A percentile compares a stretch with the other conserved stretches of the same genome.
Evolutionary conservation across 1,139 yeast genomes (phyloP).

Genomic region (Geotrichum fermentans): DNA sequence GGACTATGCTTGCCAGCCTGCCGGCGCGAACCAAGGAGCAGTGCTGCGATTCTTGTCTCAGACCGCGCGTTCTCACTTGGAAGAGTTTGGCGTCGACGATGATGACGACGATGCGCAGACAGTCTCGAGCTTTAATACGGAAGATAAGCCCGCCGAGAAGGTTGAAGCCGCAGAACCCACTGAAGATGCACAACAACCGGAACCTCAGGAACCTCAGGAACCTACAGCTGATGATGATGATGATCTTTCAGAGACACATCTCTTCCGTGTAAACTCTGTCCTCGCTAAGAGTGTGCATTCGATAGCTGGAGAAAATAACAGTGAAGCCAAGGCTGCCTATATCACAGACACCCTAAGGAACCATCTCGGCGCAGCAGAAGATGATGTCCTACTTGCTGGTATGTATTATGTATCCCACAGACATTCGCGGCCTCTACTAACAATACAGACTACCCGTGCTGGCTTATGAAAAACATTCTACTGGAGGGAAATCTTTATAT

Average conservation of each 20-base stretch:
- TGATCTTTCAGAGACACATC: background rate
- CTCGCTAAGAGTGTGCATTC: constrained; percentile 19
- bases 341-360: constrained; percentile 30
- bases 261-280: background rate
- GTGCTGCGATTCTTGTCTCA: constrained; percentile 15
- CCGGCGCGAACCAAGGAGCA: constrained; percentile 4
- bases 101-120: constrained; percentile 22
- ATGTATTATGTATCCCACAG: constrained; percentile 11
- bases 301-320: constrained; percentile 4
- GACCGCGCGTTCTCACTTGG: constrained; percentile 12
- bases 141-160: background rate
- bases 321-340: constrained; percentile 24
- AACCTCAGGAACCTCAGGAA: constrained; percentile 1
- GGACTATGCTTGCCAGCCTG: constrained; percentile 15
- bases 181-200: constrained; percentile 5
- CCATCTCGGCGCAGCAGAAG: constrained; percentile 29
- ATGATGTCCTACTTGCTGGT: constrained; percentile 31
- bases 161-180: constrained; percentile 1
- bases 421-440: constrained; percentile 7
- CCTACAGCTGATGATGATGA: background rate
- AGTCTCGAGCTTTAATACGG: background rate
- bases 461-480: constrained; percentile 78
- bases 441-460: constrained; percentile 51
- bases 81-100: constrained; percentile 20
- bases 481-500: constrained; percentile 81